Evolutionary conservation across 2,329 filamentous ascomycete genomes (phyloP).

Genomic region (Penicillium aurantiogriseum): DNA sequence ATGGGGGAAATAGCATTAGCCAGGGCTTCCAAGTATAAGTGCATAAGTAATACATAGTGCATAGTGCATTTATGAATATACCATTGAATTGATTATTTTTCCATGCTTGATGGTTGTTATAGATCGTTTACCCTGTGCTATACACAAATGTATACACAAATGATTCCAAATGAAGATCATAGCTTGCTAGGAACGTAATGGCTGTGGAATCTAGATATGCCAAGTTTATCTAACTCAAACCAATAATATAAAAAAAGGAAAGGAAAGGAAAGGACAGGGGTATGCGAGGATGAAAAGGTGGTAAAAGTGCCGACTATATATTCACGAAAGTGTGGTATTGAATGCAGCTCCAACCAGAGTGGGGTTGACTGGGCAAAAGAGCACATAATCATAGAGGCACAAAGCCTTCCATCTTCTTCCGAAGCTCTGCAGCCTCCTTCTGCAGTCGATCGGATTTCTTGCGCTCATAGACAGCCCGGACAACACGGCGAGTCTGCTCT

Average conservation of each 20-base stretch:
- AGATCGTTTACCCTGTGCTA: not conserved
- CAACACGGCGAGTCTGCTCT: slow-evolving; percentile 72
- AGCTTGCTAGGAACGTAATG: not conserved
- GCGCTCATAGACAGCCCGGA: slow-evolving; percentile 87
- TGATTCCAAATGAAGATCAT: not conserved
- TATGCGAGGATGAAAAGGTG: not conserved
- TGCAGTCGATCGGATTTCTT: slow-evolving; percentile 63
- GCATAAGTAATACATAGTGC: not conserved
- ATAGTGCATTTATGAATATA: slow-evolving; percentile 1
- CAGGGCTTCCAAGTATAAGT: not conserved
- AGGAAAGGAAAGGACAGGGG: not conserved
- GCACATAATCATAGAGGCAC: slow-evolving; percentile 24
- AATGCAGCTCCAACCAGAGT: not conserved
- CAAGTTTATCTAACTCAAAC: not conserved
- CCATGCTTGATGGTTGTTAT: not conserved
- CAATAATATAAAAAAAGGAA: not conserved
- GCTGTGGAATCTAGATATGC: not conserved
- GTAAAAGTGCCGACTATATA: not conserved
- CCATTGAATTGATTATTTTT: not conserved
- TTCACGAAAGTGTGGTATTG: not conserved
- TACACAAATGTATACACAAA: not conserved
- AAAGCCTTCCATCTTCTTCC: slow-evolving; percentile 32
- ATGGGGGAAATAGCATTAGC: slow-evolving; percentile 1
- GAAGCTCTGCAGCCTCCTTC: slow-evolving; percentile 29
- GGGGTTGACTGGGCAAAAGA: not conserved